These are phyloP conservation scores for Capsicum rhomboideum DNA, from an alignment of 257 asterid genomes.

Conservation along the genomic window DNA sequence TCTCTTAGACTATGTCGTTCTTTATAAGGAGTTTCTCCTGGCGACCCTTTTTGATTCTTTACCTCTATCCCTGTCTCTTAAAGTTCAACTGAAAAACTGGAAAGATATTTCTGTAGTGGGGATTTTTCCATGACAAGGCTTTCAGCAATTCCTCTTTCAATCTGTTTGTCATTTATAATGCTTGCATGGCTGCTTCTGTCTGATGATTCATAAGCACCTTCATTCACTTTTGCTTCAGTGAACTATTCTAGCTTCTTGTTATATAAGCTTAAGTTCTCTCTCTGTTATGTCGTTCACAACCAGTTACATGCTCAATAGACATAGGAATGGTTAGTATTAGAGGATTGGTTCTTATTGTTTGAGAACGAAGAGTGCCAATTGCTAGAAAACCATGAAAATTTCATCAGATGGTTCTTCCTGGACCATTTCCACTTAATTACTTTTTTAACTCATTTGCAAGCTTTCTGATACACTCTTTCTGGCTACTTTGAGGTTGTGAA, in stretches of 20 bases:
- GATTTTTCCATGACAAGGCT: no score
- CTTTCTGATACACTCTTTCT: not conserved
- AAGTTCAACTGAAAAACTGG: no score
- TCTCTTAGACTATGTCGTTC: no score
- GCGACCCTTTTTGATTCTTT: no score
- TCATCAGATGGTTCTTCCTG: not conserved
- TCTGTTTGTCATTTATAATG: no score
- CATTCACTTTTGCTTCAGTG: not conserved
- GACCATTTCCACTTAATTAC: not conserved
- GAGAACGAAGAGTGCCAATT: not conserved
- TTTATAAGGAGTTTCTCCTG: no score
- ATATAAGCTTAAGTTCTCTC: not conserved
- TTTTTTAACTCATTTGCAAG: not conserved
- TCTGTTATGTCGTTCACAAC: not conserved
- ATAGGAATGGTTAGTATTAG: not conserved
- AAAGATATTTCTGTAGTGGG: no score
- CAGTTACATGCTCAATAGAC: not conserved
- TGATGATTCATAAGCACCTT: no score
- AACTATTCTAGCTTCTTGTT: not conserved
- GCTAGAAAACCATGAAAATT: not conserved
- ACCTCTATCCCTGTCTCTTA: no score
- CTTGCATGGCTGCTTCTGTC: no score
- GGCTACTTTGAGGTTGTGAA: not conserved
- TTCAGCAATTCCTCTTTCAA: no score
- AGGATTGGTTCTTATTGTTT: not conserved